Evolutionary conservation across 352 stramenopile genomes (phyloP).

Genomic region (Globisporangium sylvaticum): DNA sequence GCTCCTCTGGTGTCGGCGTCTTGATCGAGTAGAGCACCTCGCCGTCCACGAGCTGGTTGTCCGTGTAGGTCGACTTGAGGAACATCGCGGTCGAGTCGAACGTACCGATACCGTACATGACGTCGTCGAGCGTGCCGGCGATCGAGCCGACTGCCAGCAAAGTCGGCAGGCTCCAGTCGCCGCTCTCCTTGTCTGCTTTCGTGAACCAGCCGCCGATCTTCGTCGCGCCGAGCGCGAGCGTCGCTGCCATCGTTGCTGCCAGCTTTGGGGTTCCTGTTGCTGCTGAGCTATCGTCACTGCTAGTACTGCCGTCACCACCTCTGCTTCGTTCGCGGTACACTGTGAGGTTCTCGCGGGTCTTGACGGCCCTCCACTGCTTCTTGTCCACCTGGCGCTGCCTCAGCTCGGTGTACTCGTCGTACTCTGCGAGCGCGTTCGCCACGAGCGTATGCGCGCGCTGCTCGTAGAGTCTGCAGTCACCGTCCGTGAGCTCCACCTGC

Average conservation of each 20-base stretch:
- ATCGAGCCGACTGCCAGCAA: constrained; percentile 45
- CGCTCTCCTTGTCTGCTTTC: constrained; percentile 14
- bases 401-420: constrained; percentile 20
- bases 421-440: constrained; percentile 26
- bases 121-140: constrained; percentile 37
- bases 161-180: constrained; percentile 27
- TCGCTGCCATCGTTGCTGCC: neutral
- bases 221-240: constrained; percentile 14
- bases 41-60: constrained; percentile 46
- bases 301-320: neutral
- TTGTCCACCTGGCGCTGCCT: constrained; percentile 21
- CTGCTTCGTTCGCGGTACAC: constrained; percentile 12
- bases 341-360: constrained; percentile 24
- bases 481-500: constrained; percentile 24
- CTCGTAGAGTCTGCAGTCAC: constrained; percentile 28
- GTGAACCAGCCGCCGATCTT: constrained; percentile 13
- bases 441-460: constrained; percentile 26
- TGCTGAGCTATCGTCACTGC: neutral
- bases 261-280: neutral
- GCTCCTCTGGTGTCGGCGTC: constrained; percentile 29
- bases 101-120: constrained; percentile 55
- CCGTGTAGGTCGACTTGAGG: constrained; percentile 44
- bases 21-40: constrained; percentile 46
- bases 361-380: constrained; percentile 27
- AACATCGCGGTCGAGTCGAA: constrained; percentile 48